Evolutionary conservation across 768 basidiomycete species (phyloP).

Genomic region (Podaxis pistillaris): DNA sequence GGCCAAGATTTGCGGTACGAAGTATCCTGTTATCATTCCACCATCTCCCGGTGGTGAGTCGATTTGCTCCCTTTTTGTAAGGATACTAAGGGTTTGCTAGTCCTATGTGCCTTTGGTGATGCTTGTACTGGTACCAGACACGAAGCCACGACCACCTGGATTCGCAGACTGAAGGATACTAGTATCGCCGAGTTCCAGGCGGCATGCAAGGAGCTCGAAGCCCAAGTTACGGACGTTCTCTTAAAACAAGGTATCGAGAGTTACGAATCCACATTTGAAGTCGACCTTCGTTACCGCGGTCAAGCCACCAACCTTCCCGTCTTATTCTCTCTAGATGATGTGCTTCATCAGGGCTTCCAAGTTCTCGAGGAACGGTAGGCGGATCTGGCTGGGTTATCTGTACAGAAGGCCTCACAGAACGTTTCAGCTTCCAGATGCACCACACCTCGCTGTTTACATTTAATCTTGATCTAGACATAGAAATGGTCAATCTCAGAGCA

Average conservation of each 20-base stretch:
- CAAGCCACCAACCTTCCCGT: constrained; percentile 26
- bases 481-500: constrained; percentile 24
- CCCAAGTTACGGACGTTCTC: constrained; percentile 21
- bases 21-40: constrained; percentile 27
- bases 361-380: constrained; percentile 13
- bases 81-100: constrained; percentile 11
- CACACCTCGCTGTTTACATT: constrained; percentile 27
- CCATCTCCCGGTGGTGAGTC: constrained; percentile 28
- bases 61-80: background rate
- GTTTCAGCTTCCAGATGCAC: constrained; percentile 21
- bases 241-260: constrained; percentile 21
- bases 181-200: constrained; percentile 16
- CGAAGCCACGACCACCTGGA: constrained; percentile 23
- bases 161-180: constrained; percentile 23
- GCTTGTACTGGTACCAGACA: constrained; percentile 27
- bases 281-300: constrained; percentile 27
- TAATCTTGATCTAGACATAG: constrained; percentile 23
- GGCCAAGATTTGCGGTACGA: constrained; percentile 15
- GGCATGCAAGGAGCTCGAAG: constrained; percentile 15
- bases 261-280: constrained; percentile 21
- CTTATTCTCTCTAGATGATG: constrained; percentile 19
- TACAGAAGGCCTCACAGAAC: background rate
- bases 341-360: constrained; percentile 17
- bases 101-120: constrained; percentile 30
- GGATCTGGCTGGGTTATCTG: too few species aligned